These are phyloP conservation scores for Fusarium sp. DNA, from an alignment of 2,329 filamentous ascomycete species.

Conservation along the genomic window DNA sequence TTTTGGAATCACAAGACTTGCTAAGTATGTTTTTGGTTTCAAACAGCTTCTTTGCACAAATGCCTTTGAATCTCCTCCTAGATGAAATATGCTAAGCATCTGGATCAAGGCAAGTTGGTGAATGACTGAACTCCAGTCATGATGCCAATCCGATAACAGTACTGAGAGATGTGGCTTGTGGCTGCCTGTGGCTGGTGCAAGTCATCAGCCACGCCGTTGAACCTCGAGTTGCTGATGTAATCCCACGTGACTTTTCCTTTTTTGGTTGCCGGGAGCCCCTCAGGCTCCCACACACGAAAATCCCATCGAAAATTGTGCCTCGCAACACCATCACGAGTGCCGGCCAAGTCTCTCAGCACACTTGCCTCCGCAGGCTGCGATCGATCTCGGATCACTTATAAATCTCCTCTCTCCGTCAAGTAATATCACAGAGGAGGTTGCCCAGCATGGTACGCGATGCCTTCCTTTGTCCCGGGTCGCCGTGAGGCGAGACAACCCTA, in stretches of 20 bases:
- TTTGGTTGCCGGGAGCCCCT: slow-evolving; percentile 51
- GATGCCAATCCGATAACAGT: neutral
- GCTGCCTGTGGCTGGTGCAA: slow-evolving; percentile 26
- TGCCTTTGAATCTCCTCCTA: neutral
- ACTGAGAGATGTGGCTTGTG: slow-evolving; percentile 25
- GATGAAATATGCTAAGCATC: neutral
- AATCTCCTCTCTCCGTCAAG: slow-evolving; percentile 54
- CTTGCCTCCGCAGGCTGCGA: slow-evolving; percentile 53
- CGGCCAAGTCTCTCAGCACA: slow-evolving; percentile 53
- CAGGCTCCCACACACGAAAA: slow-evolving; percentile 60
- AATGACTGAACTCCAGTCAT: neutral
- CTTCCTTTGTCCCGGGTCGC: slow-evolving; percentile 30
- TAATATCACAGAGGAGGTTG: slow-evolving; percentile 61
- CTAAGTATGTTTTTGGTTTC: neutral
- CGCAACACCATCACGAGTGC: slow-evolving; percentile 55
- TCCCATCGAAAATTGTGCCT: slow-evolving; percentile 54
- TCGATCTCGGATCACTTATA: slow-evolving; percentile 52
- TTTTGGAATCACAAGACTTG: neutral
- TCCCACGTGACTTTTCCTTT: slow-evolving; percentile 50
- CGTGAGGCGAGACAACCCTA: slow-evolving; percentile 26
- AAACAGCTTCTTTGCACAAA: neutral
- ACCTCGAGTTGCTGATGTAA: slow-evolving; percentile 46
- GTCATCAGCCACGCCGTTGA: slow-evolving; percentile 28
- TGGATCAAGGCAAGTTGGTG: neutral
- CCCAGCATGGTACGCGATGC: slow-evolving; percentile 62